Base-by-base conservation (phyloP, 2,329 filamentous ascomycete genomes). In the Camillea tinctor region DNA sequence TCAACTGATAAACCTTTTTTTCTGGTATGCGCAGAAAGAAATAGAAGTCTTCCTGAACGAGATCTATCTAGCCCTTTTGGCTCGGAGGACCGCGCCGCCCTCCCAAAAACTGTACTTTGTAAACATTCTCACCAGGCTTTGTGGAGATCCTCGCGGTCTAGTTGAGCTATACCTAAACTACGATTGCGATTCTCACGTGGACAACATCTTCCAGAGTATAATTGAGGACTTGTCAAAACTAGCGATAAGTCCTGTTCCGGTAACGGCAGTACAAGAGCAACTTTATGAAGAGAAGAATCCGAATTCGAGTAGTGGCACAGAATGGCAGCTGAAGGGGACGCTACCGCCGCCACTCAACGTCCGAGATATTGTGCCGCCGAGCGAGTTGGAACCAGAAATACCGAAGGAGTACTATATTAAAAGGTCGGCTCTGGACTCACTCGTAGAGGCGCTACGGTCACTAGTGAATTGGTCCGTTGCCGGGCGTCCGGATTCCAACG, bases 151-250 rank as follows among this genome's bases (percentile, higher is more conserved):
- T 1, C 85, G 92, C 66, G 93, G 92, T 0, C 75, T 99, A 54
- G 95, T 99, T 17, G 95, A 99, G 75, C 89, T 93, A 15, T 99
- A 99, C 75, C 84, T 99, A 64, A 99, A 99, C 75, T 99, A 99
- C 72, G 95, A 99, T 74, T 99, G 95, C 77, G 96, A 98, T 71
- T 85, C 94, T 61, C 93, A 92, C 49, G 86, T 98, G 61, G 94
- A 98, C 77, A 99, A 99, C 75, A 95, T 98, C 75, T 99, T 96
- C 74, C 95, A 99, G 76, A 89, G 85, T 20, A 88, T 98, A 57
- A 93, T 99, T 54, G 96, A 99, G 74, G 93, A 98, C 75, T 80
- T 99, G 19, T 95, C 94, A 30, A 90, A 89, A 68, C 90, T 97
- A 68, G 91, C 93, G 1, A 95, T 90, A 56, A 84, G 88, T 9